Conservation (phyloP, 371 early-diverging fungal genomes). For the Zychaea mexicana region DNA sequence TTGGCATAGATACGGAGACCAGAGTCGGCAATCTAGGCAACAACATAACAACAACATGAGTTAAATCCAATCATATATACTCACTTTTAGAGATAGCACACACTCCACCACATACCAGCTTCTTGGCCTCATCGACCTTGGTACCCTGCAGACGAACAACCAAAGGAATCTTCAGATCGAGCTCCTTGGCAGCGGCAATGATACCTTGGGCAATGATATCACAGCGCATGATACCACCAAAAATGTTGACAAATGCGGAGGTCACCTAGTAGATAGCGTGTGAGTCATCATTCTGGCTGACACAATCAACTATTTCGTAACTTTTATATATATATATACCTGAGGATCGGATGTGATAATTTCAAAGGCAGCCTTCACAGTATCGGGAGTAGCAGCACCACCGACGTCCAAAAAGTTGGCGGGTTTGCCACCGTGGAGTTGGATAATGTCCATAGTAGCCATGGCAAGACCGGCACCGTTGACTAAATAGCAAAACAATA, state of each 20-base stretch:
- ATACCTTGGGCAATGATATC: constrained; percentile 98
- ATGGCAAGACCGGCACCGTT: constrained; percentile 99
- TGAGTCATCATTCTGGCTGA: constrained; percentile 81
- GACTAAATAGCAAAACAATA: constrained; percentile 48
- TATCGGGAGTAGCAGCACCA: constrained; percentile 94
- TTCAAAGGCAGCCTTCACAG: constrained; percentile 98
- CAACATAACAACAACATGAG: neutral
- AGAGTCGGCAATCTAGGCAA: constrained; percentile 84
- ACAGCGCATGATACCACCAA: constrained; percentile 99
- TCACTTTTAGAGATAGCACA: neutral
- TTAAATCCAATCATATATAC: neutral
- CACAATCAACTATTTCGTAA: neutral
- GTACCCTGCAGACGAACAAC: constrained; percentile 96
- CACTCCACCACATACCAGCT: constrained; percentile 30
- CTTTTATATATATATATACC: too few relatives aligned
- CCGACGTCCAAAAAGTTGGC: constrained; percentile 99
- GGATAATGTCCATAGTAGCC: constrained; percentile 99
- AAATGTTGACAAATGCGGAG: constrained; percentile 99
- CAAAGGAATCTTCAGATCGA: constrained; percentile 90
- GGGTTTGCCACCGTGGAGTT: constrained; percentile 98
- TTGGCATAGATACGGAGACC: constrained; percentile 90
- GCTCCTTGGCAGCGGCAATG: constrained; percentile 91
- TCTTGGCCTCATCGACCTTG: constrained; percentile 56
- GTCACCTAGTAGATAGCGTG: constrained; percentile 43
- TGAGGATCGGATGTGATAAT: constrained; percentile 95